A percentile compares a stretch with the other conserved stretches of the same genome.
Evolutionary conservation across 2,329 filamentous ascomycete species (phyloP).

Genomic region (Fusarium musae): DNA sequence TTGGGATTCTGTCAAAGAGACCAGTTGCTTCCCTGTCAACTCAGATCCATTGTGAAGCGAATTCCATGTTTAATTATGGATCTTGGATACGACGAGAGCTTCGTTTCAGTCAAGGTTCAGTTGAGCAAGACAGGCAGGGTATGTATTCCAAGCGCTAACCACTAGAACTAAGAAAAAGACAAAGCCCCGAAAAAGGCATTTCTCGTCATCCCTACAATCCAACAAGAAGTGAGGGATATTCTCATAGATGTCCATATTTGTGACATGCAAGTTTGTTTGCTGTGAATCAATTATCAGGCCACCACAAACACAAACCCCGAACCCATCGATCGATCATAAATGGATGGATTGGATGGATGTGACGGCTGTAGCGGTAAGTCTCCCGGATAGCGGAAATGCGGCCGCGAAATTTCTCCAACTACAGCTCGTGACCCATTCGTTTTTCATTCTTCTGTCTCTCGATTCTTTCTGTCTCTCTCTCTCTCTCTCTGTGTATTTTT

Average conservation of each 20-base stretch:
- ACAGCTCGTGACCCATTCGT: conserved; percentile 3
- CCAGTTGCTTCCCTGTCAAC: background rate
- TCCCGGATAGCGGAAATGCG: conserved; percentile 12
- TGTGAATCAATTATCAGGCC: background rate
- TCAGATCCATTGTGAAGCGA: background rate
- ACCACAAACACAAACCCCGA: background rate
- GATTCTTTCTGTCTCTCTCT: background rate
- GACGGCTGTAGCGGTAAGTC: background rate
- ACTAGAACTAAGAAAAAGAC: background rate
- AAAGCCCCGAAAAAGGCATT: background rate
- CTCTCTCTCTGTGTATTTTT: background rate
- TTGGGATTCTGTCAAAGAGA: background rate
- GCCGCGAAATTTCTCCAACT: conserved; percentile 5
- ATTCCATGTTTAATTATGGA: conserved; percentile 27
- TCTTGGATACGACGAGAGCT: conserved; percentile 23
- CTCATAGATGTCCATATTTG: background rate
- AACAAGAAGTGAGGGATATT: background rate
- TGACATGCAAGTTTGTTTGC: background rate
- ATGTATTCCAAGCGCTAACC: background rate
- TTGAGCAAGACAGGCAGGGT: background rate
- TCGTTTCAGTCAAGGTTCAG: background rate
- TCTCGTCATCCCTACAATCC: background rate
- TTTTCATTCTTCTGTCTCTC: background rate
- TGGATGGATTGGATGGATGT: background rate
- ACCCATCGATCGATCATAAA: background rate